Conservation (phyloP, 2,329 filamentous ascomycete species). For the Fusarium cicatricum region DNA sequence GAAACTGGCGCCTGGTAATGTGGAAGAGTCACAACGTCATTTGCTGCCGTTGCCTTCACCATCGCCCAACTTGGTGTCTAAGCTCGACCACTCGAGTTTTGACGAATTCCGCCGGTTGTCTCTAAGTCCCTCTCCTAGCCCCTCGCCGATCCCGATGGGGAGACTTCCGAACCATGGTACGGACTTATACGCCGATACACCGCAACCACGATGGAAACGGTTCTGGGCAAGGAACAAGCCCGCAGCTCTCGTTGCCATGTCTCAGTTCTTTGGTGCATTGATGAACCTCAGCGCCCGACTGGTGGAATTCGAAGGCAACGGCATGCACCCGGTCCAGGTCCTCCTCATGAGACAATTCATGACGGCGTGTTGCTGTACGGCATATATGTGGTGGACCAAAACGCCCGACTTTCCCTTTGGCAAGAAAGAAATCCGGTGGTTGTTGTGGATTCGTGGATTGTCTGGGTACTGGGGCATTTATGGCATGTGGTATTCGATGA, state of each 20-base stretch:
- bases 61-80: conserved; percentile 23
- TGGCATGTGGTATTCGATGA: conserved; percentile 72
- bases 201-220: conserved; percentile 37
- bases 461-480: conserved; percentile 82
- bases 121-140: conserved; percentile 36
- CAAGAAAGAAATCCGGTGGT: conserved; percentile 67
- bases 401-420: conserved; percentile 78
- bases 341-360: conserved; percentile 82
- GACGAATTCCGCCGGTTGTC: conserved; percentile 37
- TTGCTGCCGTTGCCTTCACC: conserved; percentile 21
- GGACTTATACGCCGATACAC: conserved; percentile 13
- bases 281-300: conserved; percentile 87
- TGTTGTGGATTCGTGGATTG: conserved; percentile 74
- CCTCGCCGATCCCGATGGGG: conserved; percentile 33
- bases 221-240: conserved; percentile 75
- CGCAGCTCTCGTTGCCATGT: conserved; percentile 73
- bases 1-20: conserved; percentile 23
- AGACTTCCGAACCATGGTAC: conserved; percentile 11
- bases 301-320: conserved; percentile 74
- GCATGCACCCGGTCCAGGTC: conserved; percentile 85
- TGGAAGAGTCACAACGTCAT: conserved; percentile 22
- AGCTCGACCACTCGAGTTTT: conserved; percentile 25
- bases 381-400: conserved; percentile 77
- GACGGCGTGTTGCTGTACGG: conserved; percentile 70
- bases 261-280: conserved; percentile 81